Evolutionary conservation across 306 rosid species (phyloP).

Genomic region (Dicorynia guianensis): DNA sequence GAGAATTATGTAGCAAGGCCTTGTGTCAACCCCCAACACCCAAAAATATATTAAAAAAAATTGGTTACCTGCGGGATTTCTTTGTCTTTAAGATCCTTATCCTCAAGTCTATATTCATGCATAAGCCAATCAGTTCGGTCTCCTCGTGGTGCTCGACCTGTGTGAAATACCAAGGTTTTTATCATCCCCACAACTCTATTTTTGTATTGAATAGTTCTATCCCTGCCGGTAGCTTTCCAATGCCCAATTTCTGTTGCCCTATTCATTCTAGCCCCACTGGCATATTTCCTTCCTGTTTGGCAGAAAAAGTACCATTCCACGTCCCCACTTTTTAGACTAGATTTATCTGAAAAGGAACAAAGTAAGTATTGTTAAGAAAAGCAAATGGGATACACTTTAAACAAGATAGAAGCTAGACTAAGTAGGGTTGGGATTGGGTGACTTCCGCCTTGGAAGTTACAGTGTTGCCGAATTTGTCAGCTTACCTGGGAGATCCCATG

Average conservation of each 20-base stretch:
- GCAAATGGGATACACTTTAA: background rate
- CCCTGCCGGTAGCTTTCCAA: constrained; percentile 86
- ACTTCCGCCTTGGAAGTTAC: too few species aligned
- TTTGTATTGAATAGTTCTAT: constrained; percentile 46
- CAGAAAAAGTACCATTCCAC: constrained; percentile 80
- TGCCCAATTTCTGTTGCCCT: constrained; percentile 64
- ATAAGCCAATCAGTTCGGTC: constrained; percentile 65
- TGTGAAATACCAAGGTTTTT: constrained; percentile 57
- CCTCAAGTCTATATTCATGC: constrained; percentile 65
- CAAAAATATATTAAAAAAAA: background rate
- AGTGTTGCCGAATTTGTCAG: too few species aligned
- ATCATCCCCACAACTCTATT: constrained; percentile 48
- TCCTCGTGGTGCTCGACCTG: constrained; percentile 48
- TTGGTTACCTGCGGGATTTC: constrained; percentile 46
- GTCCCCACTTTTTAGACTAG: constrained; percentile 58
- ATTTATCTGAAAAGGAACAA: constrained; percentile 51
- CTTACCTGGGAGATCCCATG: constrained; percentile 89
- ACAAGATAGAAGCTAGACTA: background rate
- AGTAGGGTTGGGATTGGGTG: too few species aligned
- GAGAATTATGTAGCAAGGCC: too few species aligned
- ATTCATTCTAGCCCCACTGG: constrained; percentile 62
- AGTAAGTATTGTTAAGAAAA: background rate
- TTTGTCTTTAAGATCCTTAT: constrained; percentile 21
- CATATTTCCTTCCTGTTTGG: constrained; percentile 63
- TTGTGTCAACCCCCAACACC: too few species aligned